Percentiles rank a stretch among this genome's conserved stretches.
These are phyloP conservation scores for Setaria italica DNA, from an alignment of 202 grass and related monocot species.

Conservation along the genomic window DNA sequence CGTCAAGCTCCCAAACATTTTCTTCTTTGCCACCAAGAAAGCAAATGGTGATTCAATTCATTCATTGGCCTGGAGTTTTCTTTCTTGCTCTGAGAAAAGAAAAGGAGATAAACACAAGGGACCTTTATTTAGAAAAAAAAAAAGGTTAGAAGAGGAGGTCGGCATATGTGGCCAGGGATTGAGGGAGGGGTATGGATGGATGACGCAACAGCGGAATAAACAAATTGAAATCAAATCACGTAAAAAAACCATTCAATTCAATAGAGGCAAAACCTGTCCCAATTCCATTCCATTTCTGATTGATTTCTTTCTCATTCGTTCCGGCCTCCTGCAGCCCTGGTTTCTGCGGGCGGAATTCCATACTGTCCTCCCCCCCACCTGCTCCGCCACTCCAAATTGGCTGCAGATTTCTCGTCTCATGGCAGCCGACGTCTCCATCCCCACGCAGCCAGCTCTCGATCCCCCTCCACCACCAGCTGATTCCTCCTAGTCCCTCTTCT, in stretches of 20 bases:
- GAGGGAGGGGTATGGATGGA: not conserved
- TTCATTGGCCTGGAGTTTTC: not conserved
- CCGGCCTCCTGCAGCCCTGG: not conserved
- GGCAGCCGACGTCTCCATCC: constrained; percentile 74
- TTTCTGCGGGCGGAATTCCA: not conserved
- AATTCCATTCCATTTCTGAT: not conserved
- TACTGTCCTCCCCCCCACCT: not conserved
- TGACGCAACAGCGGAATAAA: not conserved
- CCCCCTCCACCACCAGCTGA: not conserved
- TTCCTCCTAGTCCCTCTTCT: not conserved
- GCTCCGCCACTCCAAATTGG: not conserved
- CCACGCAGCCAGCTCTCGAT: not conserved
- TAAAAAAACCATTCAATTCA: not conserved
- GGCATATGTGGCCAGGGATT: not conserved
- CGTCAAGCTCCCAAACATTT: not conserved
- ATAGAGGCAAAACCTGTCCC: too few relatives aligned
- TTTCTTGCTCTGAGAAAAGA: not conserved
- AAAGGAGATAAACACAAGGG: not conserved
- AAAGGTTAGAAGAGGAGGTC: not conserved
- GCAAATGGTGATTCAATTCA: not conserved
- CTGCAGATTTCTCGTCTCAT: constrained; percentile 46
- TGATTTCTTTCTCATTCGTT: not conserved
- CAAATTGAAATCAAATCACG: not conserved
- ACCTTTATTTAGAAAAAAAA: not conserved
- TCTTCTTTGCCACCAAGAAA: not conserved